Evolutionary conservation across 2,329 filamentous ascomycete genomes (phyloP), one percentile per base, ranked within the genome.

Genomic region (Beauveria asiatica): DNA sequence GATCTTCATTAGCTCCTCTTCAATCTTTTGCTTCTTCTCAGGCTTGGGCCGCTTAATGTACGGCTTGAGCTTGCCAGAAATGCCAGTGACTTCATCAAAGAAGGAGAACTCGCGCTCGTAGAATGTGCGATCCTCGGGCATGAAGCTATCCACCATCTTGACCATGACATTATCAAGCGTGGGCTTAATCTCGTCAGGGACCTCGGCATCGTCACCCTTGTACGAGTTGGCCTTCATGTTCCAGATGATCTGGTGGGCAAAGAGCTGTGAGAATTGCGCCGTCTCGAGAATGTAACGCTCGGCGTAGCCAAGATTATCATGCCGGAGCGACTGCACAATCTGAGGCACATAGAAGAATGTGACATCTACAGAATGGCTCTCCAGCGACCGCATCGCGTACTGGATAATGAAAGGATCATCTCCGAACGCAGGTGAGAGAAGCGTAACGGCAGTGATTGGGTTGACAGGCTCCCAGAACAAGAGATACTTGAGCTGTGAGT

Each of bases 171-270:
- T 85, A 74, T 99, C 95, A 3, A 99, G 82, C 0, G 88, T 94
- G 3, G 94, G 93, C 71, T 99, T 99, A 69, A 97, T 89, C 3
- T 86, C 83, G 73, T 99, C 94, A 21, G 94, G 92, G 64, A 96
- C 83, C 67, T 88, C 85, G 16, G 88, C 92, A 66, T 97, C 91
- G 68, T 99, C 93, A 65, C 99, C 95, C 73, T 97, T 99, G 80
- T 90, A 99, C 1, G 92, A 90, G 72, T 99, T 99, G 37, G 94
- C 94, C 73, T 97, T 99, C 88, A 99, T 99, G 72, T 99, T 99
- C 94, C 95, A 99, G 70, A 99, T 99, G 66, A 99, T 97, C 69
- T 99, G 94, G 72, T 99, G 95, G 2, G 95, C 93, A 73, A 99
- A 99, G 9, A 97, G 78, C 73, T 97, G 94, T n/a, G 94, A 97